A percentile compares a stretch with the other conserved stretches of the same genome.
phyloP scores from a whole-genome alignment of 2,329 filamentous ascomycete species.

The Pseudophaeomoniella oleicola region DNA sequence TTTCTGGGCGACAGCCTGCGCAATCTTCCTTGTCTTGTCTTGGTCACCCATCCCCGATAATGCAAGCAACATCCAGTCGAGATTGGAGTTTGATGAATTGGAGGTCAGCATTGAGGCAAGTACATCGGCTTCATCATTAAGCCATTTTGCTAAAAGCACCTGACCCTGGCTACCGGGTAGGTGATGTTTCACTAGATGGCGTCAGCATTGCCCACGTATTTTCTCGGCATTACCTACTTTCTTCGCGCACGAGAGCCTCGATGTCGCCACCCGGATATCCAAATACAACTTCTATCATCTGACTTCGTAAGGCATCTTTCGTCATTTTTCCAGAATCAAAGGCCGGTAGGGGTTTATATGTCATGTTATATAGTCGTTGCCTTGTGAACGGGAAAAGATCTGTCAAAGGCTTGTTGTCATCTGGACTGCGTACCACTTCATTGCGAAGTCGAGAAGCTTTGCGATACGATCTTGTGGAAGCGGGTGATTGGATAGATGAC shows the following conservation, averaged over 20 bases:
- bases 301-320: slow-evolving; percentile 62
- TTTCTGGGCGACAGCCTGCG: slow-evolving; percentile 78
- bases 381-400: slow-evolving; percentile 82
- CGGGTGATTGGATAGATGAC: slow-evolving; percentile 32
- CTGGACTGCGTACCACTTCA: slow-evolving; percentile 65
- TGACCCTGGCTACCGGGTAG: slow-evolving; percentile 58
- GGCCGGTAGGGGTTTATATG: slow-evolving; percentile 56
- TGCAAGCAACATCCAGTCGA: slow-evolving; percentile 94
- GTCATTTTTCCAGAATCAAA: slow-evolving; percentile 47
- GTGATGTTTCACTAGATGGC: slow-evolving; percentile 43
- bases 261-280: slow-evolving; percentile 87
- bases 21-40: slow-evolving; percentile 74
- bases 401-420: slow-evolving; percentile 50
- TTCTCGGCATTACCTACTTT: slow-evolving; percentile 66
- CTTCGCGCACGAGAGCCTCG: slow-evolving; percentile 67
- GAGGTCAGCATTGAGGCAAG: slow-evolving; percentile 56
- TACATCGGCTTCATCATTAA: slow-evolving; percentile 71
- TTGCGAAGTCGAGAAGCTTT: slow-evolving; percentile 59
- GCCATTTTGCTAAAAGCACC: slow-evolving; percentile 81
- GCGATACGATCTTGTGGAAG: slow-evolving; percentile 26
- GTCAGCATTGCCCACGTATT: slow-evolving; percentile 35
- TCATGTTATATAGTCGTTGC: slow-evolving; percentile 65
- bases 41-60: slow-evolving; percentile 72
- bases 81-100: slow-evolving; percentile 76
- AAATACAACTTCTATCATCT: slow-evolving; percentile 91